Evolutionary conservation across 176 grass and related monocot species (phyloP).

Genomic region (Elymus sibiricus): DNA sequence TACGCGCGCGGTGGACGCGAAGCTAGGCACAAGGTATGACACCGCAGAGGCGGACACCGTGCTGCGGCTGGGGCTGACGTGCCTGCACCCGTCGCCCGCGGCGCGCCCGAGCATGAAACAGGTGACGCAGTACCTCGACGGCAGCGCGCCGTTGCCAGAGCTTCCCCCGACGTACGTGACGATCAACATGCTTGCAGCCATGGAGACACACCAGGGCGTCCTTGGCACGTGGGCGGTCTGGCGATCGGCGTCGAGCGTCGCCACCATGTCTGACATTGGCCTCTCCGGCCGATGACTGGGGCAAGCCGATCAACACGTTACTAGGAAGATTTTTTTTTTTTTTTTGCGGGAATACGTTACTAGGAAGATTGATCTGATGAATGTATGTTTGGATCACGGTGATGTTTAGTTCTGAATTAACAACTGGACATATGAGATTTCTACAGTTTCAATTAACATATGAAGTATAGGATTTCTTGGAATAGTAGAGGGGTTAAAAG

Average conservation of each 20-base stretch:
- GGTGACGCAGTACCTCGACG: constrained; percentile 41
- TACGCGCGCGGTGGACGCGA: constrained; percentile 33
- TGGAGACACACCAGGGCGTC: neutral
- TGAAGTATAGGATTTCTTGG: neutral
- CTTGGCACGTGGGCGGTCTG: constrained; percentile 8
- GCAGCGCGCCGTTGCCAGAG: constrained; percentile 26
- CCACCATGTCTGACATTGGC: constrained; percentile 30
- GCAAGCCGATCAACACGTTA: neutral
- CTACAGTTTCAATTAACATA: neutral
- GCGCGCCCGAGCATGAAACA: constrained; percentile 36
- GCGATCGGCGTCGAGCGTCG: neutral
- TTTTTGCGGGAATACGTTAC: neutral
- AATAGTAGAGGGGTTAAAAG: neutral
- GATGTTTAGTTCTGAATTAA: neutral
- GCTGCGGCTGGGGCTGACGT: constrained; percentile 37
- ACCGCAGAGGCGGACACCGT: constrained; percentile 21
- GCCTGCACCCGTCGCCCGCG: constrained; percentile 34
- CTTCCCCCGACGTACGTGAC: constrained; percentile 25
- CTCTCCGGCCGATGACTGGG: constrained; percentile 28
- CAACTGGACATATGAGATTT: neutral
- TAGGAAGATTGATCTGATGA: neutral
- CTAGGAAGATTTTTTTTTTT: neutral
- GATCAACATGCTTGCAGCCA: constrained; percentile 14
- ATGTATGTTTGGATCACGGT: too few relatives aligned
- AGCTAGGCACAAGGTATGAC: constrained; percentile 34